Conservation (phyloP, 257 asterid species). For the Solanum ossicruentum region DNA sequence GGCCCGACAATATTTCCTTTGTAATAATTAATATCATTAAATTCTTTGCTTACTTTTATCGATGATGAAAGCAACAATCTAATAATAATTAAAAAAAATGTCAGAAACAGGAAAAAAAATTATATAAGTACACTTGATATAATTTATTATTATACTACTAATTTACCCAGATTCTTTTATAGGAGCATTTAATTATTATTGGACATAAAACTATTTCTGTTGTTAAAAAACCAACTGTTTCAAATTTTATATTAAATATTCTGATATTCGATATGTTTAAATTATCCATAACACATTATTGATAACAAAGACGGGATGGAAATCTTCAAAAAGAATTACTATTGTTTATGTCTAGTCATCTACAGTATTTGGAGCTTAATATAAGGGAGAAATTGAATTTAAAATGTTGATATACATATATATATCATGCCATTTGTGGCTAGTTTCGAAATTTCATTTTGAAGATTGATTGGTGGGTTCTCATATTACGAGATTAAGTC, state of each 20-base stretch:
- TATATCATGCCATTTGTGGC: too few relatives aligned
- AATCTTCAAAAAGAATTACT: too few relatives aligned
- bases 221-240: neutral
- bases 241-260: neutral
- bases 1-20: neutral
- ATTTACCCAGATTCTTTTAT: neutral
- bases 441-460: too few relatives aligned
- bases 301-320: neutral
- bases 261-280: neutral
- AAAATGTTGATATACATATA: too few relatives aligned
- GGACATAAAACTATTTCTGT: neutral
- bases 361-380: neutral
- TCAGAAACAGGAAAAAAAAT: neutral
- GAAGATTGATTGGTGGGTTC: too few relatives aligned
- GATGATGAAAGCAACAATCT: neutral
- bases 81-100: neutral
- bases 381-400: neutral
- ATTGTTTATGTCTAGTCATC: neutral
- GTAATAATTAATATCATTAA: neutral
- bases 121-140: neutral
- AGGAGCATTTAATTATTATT: neutral
- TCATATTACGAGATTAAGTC: too few relatives aligned
- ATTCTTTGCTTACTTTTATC: neutral
- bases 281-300: neutral
- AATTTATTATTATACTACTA: neutral